phyloP scores from a whole-genome alignment of 768 basidiomycete species.

The Lentinula sp. region DNA sequence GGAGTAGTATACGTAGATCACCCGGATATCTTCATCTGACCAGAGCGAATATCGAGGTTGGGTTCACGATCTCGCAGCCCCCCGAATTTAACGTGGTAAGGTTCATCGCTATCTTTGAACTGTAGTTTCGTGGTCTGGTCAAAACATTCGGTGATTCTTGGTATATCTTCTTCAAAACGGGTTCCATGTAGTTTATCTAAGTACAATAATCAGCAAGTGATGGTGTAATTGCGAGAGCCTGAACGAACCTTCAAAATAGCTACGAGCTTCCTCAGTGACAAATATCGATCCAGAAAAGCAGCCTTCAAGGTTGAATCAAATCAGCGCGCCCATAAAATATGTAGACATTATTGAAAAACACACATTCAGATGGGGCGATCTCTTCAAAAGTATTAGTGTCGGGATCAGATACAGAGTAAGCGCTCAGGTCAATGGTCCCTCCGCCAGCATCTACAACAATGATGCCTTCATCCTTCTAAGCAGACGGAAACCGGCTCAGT shows the following conservation, averaged over 20 bases:
- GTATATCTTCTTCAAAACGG: conserved; percentile 22
- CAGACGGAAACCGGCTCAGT: not conserved
- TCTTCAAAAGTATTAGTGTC: conserved; percentile 27
- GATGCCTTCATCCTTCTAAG: conserved; percentile 17
- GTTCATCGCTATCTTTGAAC: conserved; percentile 31
- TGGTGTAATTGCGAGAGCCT: not conserved
- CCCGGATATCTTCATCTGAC: conserved; percentile 33
- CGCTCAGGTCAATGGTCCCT: conserved; percentile 36
- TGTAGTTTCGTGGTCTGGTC: conserved; percentile 34
- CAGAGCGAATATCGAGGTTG: conserved; percentile 28
- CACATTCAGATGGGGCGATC: conserved; percentile 27
- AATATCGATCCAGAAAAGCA: conserved; percentile 31
- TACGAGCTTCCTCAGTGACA: conserved; percentile 27
- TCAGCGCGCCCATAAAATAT: not conserved
- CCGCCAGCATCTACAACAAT: conserved; percentile 49
- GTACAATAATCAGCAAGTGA: not conserved
- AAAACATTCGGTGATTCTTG: conserved; percentile 29
- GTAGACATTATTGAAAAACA: not conserved
- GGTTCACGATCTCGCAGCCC: conserved; percentile 31
- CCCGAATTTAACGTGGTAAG: conserved; percentile 36
- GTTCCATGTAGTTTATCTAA: conserved; percentile 9
- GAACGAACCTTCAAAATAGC: conserved; percentile 24
- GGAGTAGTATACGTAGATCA: not conserved
- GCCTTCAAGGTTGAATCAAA: not conserved
- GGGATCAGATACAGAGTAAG: conserved; percentile 24